Conservation (phyloP, 2,329 filamentous ascomycete genomes). For the Fusarium sp. region DNA sequence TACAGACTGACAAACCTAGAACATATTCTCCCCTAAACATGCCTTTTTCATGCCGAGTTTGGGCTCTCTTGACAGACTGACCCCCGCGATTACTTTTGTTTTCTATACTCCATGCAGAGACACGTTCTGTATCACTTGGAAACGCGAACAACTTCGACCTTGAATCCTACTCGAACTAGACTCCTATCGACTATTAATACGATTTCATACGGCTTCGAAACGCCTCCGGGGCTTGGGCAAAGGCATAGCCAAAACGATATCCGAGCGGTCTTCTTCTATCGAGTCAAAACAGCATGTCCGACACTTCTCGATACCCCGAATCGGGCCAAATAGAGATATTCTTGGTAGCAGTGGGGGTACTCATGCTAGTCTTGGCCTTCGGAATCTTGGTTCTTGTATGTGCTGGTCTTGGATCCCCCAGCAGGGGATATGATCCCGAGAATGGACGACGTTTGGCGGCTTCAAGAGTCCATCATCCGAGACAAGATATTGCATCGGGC, state of each 20-base stretch:
- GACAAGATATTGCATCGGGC: conserved; percentile 12
- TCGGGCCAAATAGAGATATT: conserved; percentile 47
- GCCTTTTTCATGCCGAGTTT: neutral
- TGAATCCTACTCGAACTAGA: neutral
- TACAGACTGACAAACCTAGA: neutral
- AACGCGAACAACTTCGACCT: neutral
- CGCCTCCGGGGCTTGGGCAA: neutral
- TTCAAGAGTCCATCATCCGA: conserved; percentile 28
- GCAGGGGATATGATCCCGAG: conserved; percentile 22
- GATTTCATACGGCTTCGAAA: neutral
- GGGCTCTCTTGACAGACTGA: neutral
- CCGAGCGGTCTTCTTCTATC: neutral
- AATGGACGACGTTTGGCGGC: conserved; percentile 30
- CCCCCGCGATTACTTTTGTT: neutral
- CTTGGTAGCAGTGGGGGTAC: conserved; percentile 46
- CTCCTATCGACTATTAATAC: neutral
- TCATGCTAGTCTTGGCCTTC: conserved; percentile 47
- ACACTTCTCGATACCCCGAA: conserved; percentile 39
- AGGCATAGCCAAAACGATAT: conserved; percentile 5
- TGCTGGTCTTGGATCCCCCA: conserved; percentile 33
- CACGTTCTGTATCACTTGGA: conserved; percentile 15
- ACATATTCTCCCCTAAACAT: conserved; percentile 1
- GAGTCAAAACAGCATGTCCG: conserved; percentile 35
- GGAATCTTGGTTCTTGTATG: conserved; percentile 46
- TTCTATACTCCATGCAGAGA: conserved; percentile 12